A percentile compares a stretch with the other conserved stretches of the same genome.
These are phyloP conservation scores for Peronospora tabacina DNA, from an alignment of 352 stramenopile genomes.

Conservation along the genomic window DNA sequence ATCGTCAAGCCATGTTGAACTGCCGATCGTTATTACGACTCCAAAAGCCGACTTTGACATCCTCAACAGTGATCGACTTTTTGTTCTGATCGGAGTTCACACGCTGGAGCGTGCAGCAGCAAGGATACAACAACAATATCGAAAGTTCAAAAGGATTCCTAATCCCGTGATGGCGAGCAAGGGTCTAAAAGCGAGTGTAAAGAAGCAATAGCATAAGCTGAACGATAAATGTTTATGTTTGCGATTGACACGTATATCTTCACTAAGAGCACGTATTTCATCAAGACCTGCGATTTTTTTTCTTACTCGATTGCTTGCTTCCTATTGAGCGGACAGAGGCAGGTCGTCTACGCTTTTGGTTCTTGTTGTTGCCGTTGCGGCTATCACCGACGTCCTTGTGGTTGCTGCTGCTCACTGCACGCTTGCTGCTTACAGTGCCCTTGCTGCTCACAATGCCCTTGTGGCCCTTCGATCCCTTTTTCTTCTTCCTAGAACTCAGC, in stretches of 20 bases:
- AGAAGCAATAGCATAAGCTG: not conserved
- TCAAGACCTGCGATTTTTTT: conserved; percentile 23
- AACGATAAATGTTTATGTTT: conserved; percentile 6
- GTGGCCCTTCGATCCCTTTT: conserved; percentile 21
- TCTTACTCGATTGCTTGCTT: conserved; percentile 19
- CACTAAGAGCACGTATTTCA: not conserved
- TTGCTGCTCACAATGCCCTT: not conserved
- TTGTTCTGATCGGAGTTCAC: conserved; percentile 68
- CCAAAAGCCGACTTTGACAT: conserved; percentile 49
- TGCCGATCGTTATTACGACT: conserved; percentile 74
- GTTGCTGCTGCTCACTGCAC: conserved; percentile 1
- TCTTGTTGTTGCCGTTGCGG: conserved; percentile 5
- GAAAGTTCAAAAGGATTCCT: conserved; percentile 19
- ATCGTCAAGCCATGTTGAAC: conserved; percentile 31
- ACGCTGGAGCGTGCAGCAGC: conserved; percentile 57
- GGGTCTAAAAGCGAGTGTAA: conserved; percentile 6
- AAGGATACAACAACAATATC: conserved; percentile 49
- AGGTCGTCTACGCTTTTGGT: conserved; percentile 28
- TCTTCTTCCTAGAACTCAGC: conserved; percentile 40
- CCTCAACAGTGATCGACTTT: conserved; percentile 43
- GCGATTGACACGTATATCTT: conserved; percentile 5
- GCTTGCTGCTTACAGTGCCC: not conserved
- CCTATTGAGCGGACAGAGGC: conserved; percentile 2
- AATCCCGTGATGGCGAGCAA: conserved; percentile 3
- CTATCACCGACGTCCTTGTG: not conserved